A percentile compares a stretch with the other conserved stretches of the same genome.
phyloP scores from a whole-genome alignment of 2,329 filamentous ascomycete species.

The Bipolaris bicolor region DNA sequence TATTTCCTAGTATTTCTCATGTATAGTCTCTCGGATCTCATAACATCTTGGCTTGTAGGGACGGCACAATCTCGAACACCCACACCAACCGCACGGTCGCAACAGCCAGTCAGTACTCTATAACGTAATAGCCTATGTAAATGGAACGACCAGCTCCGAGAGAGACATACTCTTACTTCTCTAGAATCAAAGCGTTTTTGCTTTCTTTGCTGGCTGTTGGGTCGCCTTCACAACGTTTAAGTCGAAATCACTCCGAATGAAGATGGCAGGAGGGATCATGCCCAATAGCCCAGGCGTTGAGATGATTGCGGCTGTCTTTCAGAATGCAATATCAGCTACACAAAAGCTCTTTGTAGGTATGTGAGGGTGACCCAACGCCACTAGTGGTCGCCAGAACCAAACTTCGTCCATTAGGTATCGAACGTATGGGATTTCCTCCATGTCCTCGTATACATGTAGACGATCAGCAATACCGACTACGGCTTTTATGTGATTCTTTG shows the following conservation, averaged over 20 bases:
- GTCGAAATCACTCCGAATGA: background rate
- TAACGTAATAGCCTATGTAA: conserved; percentile 31
- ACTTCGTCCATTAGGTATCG: conserved; percentile 62
- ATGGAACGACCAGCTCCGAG: background rate
- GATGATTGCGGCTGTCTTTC: background rate
- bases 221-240: background rate
- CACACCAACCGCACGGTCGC: conserved; percentile 36
- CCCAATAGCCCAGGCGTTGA: background rate
- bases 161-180: background rate
- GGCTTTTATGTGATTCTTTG: conserved; percentile 54
- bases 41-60: conserved; percentile 4
- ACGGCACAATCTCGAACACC: conserved; percentile 32
- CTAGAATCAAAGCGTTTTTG: background rate
- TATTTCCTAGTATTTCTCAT: conserved; percentile 15
- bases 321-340: background rate
- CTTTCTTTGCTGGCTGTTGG: background rate
- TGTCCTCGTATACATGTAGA: conserved; percentile 33
- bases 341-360: conserved; percentile 44
- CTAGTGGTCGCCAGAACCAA: conserved; percentile 62
- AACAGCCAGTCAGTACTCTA: conserved; percentile 35
- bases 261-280: conserved; percentile 31
- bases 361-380: conserved; percentile 58
- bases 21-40: conserved; percentile 4
- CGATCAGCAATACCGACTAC: conserved; percentile 51
- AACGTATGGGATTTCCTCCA: conserved; percentile 58